phyloP scores from a whole-genome alignment of 345 rosid genomes.

The Corchorus olitorius region DNA sequence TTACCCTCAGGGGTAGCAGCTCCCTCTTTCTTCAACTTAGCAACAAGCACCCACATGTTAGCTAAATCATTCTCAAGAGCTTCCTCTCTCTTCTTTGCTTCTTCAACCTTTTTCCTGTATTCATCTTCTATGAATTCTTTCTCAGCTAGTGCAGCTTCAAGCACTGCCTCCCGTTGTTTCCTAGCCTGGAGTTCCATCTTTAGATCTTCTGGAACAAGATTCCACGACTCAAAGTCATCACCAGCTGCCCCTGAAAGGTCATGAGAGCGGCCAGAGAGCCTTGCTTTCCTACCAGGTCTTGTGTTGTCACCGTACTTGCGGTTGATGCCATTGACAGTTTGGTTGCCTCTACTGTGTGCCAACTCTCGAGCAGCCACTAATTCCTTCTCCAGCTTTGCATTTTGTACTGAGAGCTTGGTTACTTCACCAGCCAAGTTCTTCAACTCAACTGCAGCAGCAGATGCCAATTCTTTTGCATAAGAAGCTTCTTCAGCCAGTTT shows the following conservation, averaged over 20 bases:
- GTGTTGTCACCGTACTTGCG: constrained; percentile 66
- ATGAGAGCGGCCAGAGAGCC: constrained; percentile 65
- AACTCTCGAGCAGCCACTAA: constrained; percentile 70
- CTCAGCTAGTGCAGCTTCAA: constrained; percentile 85
- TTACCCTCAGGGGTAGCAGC: constrained; percentile 52
- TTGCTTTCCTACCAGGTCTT: constrained; percentile 76
- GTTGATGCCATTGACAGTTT: constrained; percentile 56
- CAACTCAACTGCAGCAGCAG: constrained; percentile 99
- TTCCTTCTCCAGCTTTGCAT: constrained; percentile 82
- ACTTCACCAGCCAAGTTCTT: constrained; percentile 96
- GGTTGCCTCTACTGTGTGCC: constrained; percentile 58
- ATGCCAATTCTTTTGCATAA: constrained; percentile 94
- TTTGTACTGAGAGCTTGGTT: constrained; percentile 81
- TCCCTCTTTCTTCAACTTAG: constrained; percentile 87
- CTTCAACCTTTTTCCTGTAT: constrained; percentile 78
- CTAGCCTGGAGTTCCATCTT: constrained; percentile 89
- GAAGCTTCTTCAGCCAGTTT: constrained; percentile 96
- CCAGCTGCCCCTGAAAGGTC: constrained; percentile 47
- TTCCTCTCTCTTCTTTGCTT: constrained; percentile 88
- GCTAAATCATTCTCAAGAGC: constrained; percentile 95
- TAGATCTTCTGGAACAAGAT: constrained; percentile 74
- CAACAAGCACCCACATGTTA: constrained; percentile 99
- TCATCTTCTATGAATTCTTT: constrained; percentile 85
- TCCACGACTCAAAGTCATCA: constrained; percentile 84
- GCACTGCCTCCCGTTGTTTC: constrained; percentile 83